Conservation (phyloP, 139 green algal species). For the Chlorella sp. region DNA sequence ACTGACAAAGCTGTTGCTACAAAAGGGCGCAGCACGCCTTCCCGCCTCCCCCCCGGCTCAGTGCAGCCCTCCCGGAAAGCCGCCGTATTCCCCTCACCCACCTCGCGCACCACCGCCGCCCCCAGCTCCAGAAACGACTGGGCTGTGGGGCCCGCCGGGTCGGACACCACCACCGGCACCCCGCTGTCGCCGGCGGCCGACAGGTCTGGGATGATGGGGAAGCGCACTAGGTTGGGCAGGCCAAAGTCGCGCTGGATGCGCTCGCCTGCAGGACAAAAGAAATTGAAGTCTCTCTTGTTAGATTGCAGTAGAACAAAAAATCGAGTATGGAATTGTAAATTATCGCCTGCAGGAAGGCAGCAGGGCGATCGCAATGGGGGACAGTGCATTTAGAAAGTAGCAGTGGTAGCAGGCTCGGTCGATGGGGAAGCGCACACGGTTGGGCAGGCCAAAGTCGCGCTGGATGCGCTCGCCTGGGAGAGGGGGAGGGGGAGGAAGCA, state of each 20-base stretch:
- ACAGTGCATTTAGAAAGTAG: too few species aligned
- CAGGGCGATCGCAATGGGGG: too few species aligned
- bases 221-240: conserved; percentile 90
- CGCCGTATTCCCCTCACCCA: conserved; percentile 34
- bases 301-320: too few species aligned
- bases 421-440: conserved; percentile 96
- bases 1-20: conserved; percentile 27
- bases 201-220: conserved; percentile 94
- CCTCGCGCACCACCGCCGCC: conserved; percentile 92
- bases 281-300: conserved; percentile 63
- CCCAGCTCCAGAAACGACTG: conserved; percentile 87
- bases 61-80: not conserved
- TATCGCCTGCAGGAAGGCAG: too few species aligned
- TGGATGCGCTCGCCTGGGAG: conserved; percentile 76
- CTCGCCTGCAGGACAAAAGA: conserved; percentile 79
- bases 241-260: conserved; percentile 91
- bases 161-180: conserved; percentile 84
- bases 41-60: conserved; percentile 2
- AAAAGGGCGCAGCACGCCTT: conserved; percentile 59
- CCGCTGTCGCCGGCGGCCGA: conserved; percentile 91
- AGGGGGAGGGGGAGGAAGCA: not conserved
- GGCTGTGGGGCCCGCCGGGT: conserved; percentile 75
- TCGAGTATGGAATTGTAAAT: too few species aligned
- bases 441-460: conserved; percentile 91
- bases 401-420: conserved; percentile 45